Conservation (phyloP, 257 asterid species). For the Mentha longifolia region DNA sequence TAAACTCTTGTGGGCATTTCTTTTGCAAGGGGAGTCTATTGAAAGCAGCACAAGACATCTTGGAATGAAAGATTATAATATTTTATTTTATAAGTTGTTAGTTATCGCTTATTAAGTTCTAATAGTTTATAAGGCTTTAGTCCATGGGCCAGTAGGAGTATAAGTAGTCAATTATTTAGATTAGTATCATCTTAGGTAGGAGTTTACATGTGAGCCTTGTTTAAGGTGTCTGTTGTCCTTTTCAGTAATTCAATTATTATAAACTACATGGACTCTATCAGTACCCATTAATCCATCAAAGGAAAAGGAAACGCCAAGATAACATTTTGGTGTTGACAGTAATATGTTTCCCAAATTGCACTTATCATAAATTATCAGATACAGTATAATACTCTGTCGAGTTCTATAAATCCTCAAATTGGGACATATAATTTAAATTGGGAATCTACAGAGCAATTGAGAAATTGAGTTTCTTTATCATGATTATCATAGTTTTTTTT, state of each 20-base stretch:
- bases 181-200: too few species aligned
- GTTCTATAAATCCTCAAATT: constrained; percentile 3
- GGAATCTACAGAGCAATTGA: constrained; percentile 3
- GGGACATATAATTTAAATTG: background rate
- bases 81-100: too few species aligned
- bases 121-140: too few species aligned
- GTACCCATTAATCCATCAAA: background rate
- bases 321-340: background rate
- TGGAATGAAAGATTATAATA: background rate
- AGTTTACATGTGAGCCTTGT: too few species aligned
- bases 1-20: background rate
- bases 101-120: too few species aligned
- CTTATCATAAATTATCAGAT: background rate
- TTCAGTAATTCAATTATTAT: background rate
- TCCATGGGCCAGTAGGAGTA: too few species aligned
- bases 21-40: too few species aligned
- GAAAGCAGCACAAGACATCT: background rate
- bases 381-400: background rate
- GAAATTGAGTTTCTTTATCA: constrained; percentile 16
- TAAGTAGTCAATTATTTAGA: too few species aligned
- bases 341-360: constrained; percentile 4
- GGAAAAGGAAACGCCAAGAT: background rate
- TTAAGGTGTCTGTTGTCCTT: too few species aligned
- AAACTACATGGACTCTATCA: too few species aligned
- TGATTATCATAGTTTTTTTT: background rate